These are phyloP conservation scores for Stephania cephalantha DNA, from an alignment of 164 flowering plant species.

Conservation along the genomic window DNA sequence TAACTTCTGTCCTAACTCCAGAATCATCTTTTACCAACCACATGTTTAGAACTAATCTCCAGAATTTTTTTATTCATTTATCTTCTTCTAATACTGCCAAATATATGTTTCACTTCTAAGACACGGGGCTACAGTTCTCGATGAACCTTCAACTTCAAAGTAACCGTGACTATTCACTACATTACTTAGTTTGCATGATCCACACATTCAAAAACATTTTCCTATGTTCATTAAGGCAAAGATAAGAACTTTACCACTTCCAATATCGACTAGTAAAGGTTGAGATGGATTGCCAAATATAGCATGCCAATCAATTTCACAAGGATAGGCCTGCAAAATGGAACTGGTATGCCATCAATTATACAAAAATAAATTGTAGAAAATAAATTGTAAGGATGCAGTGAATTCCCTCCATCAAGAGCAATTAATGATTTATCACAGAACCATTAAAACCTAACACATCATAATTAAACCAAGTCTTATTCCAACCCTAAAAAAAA, in stretches of 20 bases:
- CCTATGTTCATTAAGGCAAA: neutral
- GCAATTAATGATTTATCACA: too few relatives aligned
- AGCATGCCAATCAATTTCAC: conserved; percentile 52
- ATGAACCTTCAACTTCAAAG: neutral
- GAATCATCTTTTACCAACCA: neutral
- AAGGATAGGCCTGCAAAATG: conserved; percentile 68
- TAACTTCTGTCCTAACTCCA: too few relatives aligned
- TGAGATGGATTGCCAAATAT: conserved; percentile 46
- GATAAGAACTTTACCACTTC: conserved; percentile 56
- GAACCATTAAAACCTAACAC: too few relatives aligned
- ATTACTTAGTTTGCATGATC: neutral
- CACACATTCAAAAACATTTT: neutral
- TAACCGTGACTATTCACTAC: neutral
- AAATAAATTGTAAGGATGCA: neutral
- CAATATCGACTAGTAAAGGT: conserved; percentile 82
- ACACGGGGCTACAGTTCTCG: neutral
- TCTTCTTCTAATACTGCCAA: neutral
- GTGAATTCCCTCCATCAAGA: neutral
- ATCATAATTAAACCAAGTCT: too few relatives aligned
- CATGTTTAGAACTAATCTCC: neutral
- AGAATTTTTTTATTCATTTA: neutral
- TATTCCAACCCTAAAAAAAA: too few relatives aligned
- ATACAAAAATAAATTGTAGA: neutral
- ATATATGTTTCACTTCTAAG: neutral
- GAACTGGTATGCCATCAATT: conserved; percentile 9